phyloP scores from a whole-genome alignment of 495 filamentous ascomycete genomes.

The Usnea hakonensis region DNA sequence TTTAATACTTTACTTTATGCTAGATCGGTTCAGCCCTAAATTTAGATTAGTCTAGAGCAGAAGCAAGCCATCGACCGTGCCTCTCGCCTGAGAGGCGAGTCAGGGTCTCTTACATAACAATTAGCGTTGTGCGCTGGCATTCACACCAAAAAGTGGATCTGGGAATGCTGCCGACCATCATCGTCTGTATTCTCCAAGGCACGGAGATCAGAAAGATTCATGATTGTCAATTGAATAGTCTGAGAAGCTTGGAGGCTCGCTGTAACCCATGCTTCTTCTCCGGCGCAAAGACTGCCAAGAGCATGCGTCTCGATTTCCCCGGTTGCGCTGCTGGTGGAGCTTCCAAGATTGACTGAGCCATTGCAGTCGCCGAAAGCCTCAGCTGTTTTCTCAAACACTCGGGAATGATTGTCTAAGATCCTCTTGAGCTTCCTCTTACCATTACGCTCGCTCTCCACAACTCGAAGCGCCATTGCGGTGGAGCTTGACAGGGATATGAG shows the following conservation, averaged over 20 bases:
- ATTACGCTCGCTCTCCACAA: not conserved
- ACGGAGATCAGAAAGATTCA: not conserved
- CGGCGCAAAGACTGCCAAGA: not conserved
- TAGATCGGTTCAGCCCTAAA: not conserved
- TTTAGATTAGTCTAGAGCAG: no score
- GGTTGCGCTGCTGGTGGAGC: constrained; percentile 3
- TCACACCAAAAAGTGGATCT: constrained; percentile 3
- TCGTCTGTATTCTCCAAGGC: not conserved
- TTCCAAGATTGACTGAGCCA: not conserved
- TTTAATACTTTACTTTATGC: no score
- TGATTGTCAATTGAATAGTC: not conserved
- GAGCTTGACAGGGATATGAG: not conserved
- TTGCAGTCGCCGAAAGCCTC: not conserved
- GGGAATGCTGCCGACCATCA: constrained; percentile 2
- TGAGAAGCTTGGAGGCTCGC: not conserved
- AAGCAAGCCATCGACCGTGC: not conserved
- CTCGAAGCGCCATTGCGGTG: not conserved
- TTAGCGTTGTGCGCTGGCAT: constrained; percentile 3
- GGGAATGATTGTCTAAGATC: not conserved
- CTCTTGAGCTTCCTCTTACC: not conserved
- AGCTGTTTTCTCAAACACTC: not conserved
- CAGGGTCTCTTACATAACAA: not conserved
- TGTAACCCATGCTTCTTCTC: not conserved
- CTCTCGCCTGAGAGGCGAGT: no score
- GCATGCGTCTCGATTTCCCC: constrained; percentile 1